phyloP scores from a whole-genome alignment of 2,329 filamentous ascomycete species.

The Parafenestella ontariensis region DNA sequence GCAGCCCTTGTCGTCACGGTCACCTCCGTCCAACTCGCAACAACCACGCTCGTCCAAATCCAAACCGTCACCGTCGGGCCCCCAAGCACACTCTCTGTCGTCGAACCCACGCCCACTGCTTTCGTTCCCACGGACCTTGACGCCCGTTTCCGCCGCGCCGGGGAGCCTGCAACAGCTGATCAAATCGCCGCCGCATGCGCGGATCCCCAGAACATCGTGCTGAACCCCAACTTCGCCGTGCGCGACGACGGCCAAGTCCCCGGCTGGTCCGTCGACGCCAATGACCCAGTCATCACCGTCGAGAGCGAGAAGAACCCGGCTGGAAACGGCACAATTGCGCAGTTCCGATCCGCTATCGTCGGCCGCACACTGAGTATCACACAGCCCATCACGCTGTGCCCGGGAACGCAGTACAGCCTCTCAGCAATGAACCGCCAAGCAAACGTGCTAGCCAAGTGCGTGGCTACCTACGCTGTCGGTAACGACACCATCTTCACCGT shows the following conservation, averaged over 20 bases:
- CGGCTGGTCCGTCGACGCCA: slow-evolving; percentile 28
- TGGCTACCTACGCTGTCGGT: slow-evolving; percentile 24
- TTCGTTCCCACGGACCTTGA: neutral
- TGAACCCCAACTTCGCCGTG: slow-evolving; percentile 36
- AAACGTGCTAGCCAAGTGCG: slow-evolving; percentile 26
- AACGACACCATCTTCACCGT: slow-evolving; percentile 19
- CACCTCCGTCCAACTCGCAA: slow-evolving; percentile 11
- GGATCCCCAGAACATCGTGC: slow-evolving; percentile 29
- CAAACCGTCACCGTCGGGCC: slow-evolving; percentile 7
- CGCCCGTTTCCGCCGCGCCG: slow-evolving; percentile 7
- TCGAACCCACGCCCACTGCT: neutral
- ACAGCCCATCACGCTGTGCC: slow-evolving; percentile 38
- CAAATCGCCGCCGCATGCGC: slow-evolving; percentile 39
- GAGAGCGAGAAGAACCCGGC: slow-evolving; percentile 4
- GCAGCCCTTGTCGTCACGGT: slow-evolving; percentile 11
- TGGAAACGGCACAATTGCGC: slow-evolving; percentile 23
- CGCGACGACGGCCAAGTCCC: slow-evolving; percentile 15
- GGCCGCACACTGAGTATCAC: slow-evolving; percentile 25
- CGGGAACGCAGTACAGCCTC: slow-evolving; percentile 31
- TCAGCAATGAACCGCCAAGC: slow-evolving; percentile 18
- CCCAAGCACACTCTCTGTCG: neutral
- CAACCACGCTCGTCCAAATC: slow-evolving; percentile 16
- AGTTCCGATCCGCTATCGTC: slow-evolving; percentile 30
- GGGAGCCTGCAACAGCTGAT: slow-evolving; percentile 26
- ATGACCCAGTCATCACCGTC: slow-evolving; percentile 28